phyloP scores from a whole-genome alignment of 306 rosid species.

The Sesbania bispinosa region DNA sequence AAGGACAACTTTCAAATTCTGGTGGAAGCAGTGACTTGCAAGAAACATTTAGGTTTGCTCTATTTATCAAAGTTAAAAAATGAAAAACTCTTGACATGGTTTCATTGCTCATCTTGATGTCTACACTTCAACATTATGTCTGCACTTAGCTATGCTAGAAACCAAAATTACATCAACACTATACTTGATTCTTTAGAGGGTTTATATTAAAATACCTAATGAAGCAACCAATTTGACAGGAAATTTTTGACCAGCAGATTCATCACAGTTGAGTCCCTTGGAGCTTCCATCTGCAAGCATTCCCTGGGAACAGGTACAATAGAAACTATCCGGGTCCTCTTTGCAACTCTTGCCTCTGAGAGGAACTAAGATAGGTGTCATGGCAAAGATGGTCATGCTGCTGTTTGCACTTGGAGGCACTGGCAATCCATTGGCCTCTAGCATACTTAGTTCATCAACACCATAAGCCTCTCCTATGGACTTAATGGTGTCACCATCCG shows the following conservation, averaged over 20 bases:
- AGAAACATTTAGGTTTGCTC: neutral
- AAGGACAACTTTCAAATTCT: neutral
- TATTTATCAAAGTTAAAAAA: neutral
- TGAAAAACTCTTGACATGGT: neutral
- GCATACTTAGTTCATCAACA: constrained; percentile 35
- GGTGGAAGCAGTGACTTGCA: neutral
- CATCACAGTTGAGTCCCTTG: neutral
- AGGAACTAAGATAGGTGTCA: constrained; percentile 43
- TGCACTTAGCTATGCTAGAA: neutral
- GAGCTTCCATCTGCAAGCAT: neutral
- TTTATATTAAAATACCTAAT: constrained; percentile 24
- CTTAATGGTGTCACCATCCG: constrained; percentile 17
- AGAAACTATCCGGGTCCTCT: constrained; percentile 33
- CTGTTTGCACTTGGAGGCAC: neutral
- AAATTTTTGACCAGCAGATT: neutral
- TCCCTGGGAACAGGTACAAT: constrained; percentile 33
- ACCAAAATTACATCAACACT: neutral
- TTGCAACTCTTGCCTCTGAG: constrained; percentile 37
- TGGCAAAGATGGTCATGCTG: neutral
- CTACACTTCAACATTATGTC: neutral
- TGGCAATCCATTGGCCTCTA: constrained; percentile 39
- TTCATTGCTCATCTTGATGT: neutral
- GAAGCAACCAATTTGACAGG: constrained; percentile 34
- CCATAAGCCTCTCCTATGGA: too few relatives aligned
- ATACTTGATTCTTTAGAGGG: neutral